Base-by-base conservation (phyloP, 257 asterid species). In the Scutellaria baicalensis region DNA sequence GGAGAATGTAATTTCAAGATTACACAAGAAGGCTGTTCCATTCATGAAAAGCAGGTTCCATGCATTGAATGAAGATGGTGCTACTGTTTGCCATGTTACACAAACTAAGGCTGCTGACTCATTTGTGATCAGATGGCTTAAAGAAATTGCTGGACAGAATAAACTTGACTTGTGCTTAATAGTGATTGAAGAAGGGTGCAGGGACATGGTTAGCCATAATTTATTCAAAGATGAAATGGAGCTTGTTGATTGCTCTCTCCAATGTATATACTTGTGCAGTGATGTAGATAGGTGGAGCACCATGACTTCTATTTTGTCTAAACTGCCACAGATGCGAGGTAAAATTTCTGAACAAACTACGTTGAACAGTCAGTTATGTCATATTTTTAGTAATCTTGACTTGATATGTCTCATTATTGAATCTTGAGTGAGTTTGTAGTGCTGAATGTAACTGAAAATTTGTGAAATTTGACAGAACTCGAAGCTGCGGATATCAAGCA, bases 91-190 rank as follows among this genome's bases (percentile, higher is more conserved):
- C 75, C 59, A 77, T 68, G 76, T 27, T 27, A 27, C 33, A 27
- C 33, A 27, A 27, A 27, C 80, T 71, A 73, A 66, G 62, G 61
- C 73, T 66, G 77, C 73, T 18, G 89, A 84, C 61, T 88, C 97
- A 77, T 94, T 87, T 81, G 75, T 94, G 78, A 83, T 88, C 73
- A 81, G 90, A 77, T 94, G 99, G 97, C 75, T 94, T 79, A 87
- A 85, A 78, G 99, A 89, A 83, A 79, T 86, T 43, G 92, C 97
- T 77, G 55, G 71, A 42, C 89, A 89, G 61, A 86, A 86, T 77
- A 91, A 86, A 71, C 66, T 94, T 69, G 96, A 89, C 59, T 59
- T 84, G 78, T 94, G 99, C 82, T 82, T 75, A 66, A 74, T 79
- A 48, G 78, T 89, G 76, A 78, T 91, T 80, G 97, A 91, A 80